Evolutionary conservation across 2,329 filamentous ascomycete genomes (phyloP).

Genomic region (Penicillium decumbens): DNA sequence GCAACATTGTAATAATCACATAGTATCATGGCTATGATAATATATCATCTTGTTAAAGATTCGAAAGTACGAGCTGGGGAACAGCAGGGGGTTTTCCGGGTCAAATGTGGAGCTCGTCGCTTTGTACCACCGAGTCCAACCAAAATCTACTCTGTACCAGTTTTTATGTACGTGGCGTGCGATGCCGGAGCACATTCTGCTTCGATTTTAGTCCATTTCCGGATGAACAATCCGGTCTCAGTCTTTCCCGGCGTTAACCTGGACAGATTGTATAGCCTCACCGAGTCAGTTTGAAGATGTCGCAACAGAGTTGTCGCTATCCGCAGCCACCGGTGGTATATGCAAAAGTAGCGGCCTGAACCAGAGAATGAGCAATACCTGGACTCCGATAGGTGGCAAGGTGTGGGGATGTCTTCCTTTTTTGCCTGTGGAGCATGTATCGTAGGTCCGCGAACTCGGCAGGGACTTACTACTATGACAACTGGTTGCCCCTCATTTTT

Average conservation of each 20-base stretch:
- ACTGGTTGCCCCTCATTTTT: constrained; percentile 17
- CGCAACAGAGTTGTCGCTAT: not conserved
- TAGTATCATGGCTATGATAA: not conserved
- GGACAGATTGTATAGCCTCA: not conserved
- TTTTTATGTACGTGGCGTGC: not conserved
- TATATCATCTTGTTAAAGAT: not conserved
- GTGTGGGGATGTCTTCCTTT: constrained; percentile 17
- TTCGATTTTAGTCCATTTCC: not conserved
- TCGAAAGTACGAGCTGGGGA: not conserved
- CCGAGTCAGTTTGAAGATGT: not conserved
- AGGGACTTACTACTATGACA: constrained; percentile 1
- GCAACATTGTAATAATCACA: not conserved
- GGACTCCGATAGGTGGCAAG: constrained; percentile 7
- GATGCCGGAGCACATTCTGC: not conserved
- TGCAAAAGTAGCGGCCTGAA: not conserved
- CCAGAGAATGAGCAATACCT: constrained; percentile 2
- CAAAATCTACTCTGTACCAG: no score
- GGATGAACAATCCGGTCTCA: not conserved
- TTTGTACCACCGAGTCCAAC: not conserved
- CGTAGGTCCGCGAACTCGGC: constrained; percentile 3
- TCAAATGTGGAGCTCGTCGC: not conserved
- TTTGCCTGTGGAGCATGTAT: constrained; percentile 11
- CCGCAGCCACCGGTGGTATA: not conserved
- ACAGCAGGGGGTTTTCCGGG: not conserved
- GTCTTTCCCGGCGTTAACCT: not conserved